Percentiles rank a stretch among this genome's conserved stretches.
Evolutionary conservation across 352 stramenopile species (phyloP).

Genomic region (Pythium pectinolyticum): DNA sequence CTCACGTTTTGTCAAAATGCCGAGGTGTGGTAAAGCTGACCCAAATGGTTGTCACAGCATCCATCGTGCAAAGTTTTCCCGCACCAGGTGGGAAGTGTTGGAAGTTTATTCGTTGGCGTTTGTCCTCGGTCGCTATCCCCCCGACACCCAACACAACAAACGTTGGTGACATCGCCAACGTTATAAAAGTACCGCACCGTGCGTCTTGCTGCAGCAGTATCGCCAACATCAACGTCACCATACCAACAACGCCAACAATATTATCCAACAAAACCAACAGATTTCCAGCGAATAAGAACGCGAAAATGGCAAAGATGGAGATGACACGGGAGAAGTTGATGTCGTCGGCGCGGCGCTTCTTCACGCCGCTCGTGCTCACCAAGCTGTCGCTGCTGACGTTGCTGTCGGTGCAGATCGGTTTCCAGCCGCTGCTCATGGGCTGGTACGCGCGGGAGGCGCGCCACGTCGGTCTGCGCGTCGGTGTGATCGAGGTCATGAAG

Average conservation of each 20-base stretch:
- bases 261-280: too few species aligned
- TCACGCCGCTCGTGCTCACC: constrained; percentile 44
- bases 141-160: neutral
- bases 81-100: constrained; percentile 3
- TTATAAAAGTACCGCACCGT: neutral
- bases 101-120: constrained; percentile 1
- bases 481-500: constrained; percentile 77
- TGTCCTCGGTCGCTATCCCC: neutral
- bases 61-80: too few species aligned
- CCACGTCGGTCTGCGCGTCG: constrained; percentile 69
- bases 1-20: too few species aligned
- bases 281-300: too few species aligned
- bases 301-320: neutral
- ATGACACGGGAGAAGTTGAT: constrained; percentile 6
- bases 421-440: constrained; percentile 76
- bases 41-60: too few species aligned
- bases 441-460: constrained; percentile 63
- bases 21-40: too few species aligned
- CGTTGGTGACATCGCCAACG: neutral
- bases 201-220: neutral
- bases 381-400: constrained; percentile 63
- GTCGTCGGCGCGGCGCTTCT: constrained; percentile 20
- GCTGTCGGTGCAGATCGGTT: constrained; percentile 71
- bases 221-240: neutral
- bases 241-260: neutral